Conservation (phyloP, 768 basidiomycete genomes). For the Termitomyces heimii region DNA sequence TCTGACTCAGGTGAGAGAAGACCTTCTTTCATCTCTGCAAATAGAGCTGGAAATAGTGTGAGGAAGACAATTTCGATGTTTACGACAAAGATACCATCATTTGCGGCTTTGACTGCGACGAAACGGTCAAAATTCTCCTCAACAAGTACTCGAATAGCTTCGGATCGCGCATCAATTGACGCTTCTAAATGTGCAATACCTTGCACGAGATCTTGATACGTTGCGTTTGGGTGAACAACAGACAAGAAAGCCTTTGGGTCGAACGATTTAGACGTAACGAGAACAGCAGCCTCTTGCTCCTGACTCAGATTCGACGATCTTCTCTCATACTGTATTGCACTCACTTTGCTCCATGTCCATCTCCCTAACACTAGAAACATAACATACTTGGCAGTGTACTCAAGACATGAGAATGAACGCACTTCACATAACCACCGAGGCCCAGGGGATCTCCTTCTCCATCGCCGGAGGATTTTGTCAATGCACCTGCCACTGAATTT, state of each 20-base stretch:
- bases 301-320: not conserved
- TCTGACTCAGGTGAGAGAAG: conserved; percentile 72
- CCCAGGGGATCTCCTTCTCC: conserved; percentile 75
- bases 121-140: conserved; percentile 98
- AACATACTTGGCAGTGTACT: not conserved
- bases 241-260: conserved; percentile 93
- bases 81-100: conserved; percentile 61
- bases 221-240: conserved; percentile 88
- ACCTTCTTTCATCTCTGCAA: conserved; percentile 91
- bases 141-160: conserved; percentile 91
- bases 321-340: conserved; percentile 14
- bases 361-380: conserved; percentile 43
- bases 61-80: conserved; percentile 5
- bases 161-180: conserved; percentile 86
- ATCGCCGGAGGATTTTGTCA: conserved; percentile 55
- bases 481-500: conserved; percentile 64
- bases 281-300: conserved; percentile 64
- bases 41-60: conserved; percentile 51
- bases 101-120: conserved; percentile 93
- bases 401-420: conserved; percentile 18
- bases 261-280: conserved; percentile 90
- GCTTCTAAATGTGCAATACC: conserved; percentile 71
- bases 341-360: conserved; percentile 78
- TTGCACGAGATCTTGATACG: conserved; percentile 81
- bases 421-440: conserved; percentile 61